Percentiles rank a stretch among this genome's conserved stretches.
Conservation (phyloP, 2,329 filamentous ascomycete species). For the Epichloe sibirici region DNA sequence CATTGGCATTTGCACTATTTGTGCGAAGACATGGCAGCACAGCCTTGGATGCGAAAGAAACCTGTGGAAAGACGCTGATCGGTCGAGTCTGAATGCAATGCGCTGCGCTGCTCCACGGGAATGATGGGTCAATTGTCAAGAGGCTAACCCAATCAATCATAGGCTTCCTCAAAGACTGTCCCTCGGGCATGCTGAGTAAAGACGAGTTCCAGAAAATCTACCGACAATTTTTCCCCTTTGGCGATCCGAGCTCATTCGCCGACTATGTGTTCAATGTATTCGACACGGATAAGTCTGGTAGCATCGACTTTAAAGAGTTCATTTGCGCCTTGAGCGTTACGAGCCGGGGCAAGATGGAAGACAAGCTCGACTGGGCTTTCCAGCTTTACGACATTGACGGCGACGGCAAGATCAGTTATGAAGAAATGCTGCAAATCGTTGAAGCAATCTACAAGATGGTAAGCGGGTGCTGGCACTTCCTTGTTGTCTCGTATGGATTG, state of each 20-base stretch:
- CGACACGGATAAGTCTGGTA: slow-evolving; percentile 91
- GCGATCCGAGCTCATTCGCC: slow-evolving; percentile 92
- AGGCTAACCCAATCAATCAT: slow-evolving; percentile 8
- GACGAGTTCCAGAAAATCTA: slow-evolving; percentile 99
- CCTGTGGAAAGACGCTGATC: no score
- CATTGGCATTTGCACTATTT: neutral
- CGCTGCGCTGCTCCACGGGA: no score
- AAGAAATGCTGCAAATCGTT: slow-evolving; percentile 97
- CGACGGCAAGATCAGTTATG: slow-evolving; percentile 97
- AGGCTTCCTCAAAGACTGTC: slow-evolving; percentile 98
- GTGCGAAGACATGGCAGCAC: no score
- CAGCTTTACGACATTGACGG: slow-evolving; percentile 98
- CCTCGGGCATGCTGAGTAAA: slow-evolving; percentile 91
- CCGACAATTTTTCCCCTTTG: slow-evolving; percentile 98
- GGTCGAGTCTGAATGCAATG: no score
- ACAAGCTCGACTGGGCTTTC: slow-evolving; percentile 99
- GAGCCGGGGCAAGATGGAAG: slow-evolving; percentile 95
- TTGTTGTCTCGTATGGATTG: neutral
- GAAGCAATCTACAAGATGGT: slow-evolving; percentile 99
- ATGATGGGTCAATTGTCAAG: neutral
- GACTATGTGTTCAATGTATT: slow-evolving; percentile 99
- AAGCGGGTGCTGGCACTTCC: slow-evolving; percentile 8
- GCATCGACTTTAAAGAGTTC: slow-evolving; percentile 99
- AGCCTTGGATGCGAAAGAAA: no score
- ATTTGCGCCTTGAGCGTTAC: slow-evolving; percentile 97